These are phyloP conservation scores for Rhizopogon rudus DNA, from an alignment of 768 basidiomycete genomes.

Conservation along the genomic window DNA sequence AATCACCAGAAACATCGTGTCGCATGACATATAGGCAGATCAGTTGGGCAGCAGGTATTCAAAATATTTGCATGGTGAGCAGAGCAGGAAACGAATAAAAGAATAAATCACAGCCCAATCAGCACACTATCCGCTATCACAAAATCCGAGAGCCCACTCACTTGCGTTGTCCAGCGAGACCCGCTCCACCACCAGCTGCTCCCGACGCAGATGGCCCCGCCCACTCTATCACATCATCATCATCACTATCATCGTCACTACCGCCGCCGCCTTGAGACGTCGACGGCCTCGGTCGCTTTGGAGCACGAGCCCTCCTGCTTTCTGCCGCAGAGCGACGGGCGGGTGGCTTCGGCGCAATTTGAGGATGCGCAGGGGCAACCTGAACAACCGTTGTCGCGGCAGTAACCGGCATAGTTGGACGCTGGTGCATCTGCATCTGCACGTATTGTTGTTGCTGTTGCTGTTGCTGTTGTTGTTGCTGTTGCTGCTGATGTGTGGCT, in stretches of 20 bases:
- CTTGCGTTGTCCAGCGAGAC: slow-evolving; percentile 3
- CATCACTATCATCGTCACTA: slow-evolving; percentile 27
- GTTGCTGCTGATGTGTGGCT: slow-evolving; percentile 9
- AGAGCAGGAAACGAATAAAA: not conserved
- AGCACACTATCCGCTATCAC: not conserved
- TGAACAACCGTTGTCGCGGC: not conserved
- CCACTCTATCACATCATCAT: slow-evolving; percentile 23
- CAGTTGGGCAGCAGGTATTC: not conserved
- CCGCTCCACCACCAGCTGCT: not conserved
- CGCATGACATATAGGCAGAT: not conserved
- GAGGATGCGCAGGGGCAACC: not conserved
- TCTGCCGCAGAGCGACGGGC: not conserved
- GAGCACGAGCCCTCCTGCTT: slow-evolving; percentile 7
- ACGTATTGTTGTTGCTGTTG: not conserved
- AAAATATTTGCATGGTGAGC: not conserved
- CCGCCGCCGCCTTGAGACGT: not conserved
- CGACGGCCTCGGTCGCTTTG: slow-evolving; percentile 16
- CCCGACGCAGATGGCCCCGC: slow-evolving; percentile 6
- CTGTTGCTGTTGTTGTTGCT: slow-evolving; percentile 7
- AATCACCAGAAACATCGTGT: not conserved
- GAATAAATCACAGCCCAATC: not conserved
- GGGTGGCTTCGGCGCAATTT: not conserved
- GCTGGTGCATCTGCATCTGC: not conserved
- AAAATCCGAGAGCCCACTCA: not conserved
- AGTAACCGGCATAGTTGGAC: slow-evolving; percentile 1